Percentiles rank a stretch among this genome's conserved stretches.
phyloP scores from a whole-genome alignment of 2,329 filamentous ascomycete species.

The Neofusicoccum umdonicola region DNA sequence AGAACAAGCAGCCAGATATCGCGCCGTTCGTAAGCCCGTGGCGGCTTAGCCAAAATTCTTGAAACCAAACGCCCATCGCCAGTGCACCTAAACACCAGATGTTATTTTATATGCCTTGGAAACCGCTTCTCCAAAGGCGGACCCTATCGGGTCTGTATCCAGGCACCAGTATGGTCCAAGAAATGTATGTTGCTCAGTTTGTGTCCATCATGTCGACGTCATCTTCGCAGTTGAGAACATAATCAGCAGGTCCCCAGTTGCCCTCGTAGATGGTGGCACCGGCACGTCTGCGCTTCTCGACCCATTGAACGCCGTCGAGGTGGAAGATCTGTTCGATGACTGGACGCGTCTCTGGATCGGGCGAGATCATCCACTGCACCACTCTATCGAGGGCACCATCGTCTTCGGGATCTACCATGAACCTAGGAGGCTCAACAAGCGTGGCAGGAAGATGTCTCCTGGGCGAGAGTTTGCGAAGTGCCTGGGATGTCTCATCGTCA shows the following conservation, averaged over 20 bases:
- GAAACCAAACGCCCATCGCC: constrained; percentile 11
- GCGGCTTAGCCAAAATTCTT: constrained; percentile 13
- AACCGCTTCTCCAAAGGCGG: neutral
- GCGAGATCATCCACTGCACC: constrained; percentile 83
- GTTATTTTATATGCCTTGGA: constrained; percentile 7
- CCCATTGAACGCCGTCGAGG: constrained; percentile 75
- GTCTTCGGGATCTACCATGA: constrained; percentile 79
- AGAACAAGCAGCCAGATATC: neutral
- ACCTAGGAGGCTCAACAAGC: constrained; percentile 69
- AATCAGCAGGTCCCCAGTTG: constrained; percentile 81
- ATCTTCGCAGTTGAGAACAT: constrained; percentile 54
- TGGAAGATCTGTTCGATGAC: constrained; percentile 70
- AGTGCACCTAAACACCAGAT: constrained; percentile 5
- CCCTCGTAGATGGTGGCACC: constrained; percentile 96
- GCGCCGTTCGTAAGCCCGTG: constrained; percentile 5
- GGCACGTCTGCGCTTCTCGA: constrained; percentile 71
- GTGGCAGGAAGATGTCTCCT: constrained; percentile 44
- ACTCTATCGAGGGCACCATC: constrained; percentile 76
- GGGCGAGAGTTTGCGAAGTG: constrained; percentile 31
- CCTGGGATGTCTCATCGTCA: constrained; percentile 39
- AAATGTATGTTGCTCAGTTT: constrained; percentile 26
- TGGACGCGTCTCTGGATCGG: constrained; percentile 71
- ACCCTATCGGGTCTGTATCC: neutral
- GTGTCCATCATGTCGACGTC: constrained; percentile 63
- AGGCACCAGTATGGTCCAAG: neutral